phyloP scores from a whole-genome alignment of 1,139 yeast genomes.

The Pichia sp. region DNA sequence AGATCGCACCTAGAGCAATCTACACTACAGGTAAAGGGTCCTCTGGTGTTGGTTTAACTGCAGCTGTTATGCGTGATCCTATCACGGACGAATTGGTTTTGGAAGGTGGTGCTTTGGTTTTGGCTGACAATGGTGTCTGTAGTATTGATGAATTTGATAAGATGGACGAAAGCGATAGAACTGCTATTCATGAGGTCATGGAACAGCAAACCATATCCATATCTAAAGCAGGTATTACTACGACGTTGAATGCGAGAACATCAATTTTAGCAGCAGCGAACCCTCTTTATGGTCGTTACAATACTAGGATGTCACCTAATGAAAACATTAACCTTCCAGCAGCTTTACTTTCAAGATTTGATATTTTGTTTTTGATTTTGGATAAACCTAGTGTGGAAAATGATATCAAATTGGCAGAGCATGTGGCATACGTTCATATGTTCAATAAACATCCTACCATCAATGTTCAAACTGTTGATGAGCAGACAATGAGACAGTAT shows the following conservation, averaged over 20 bases:
- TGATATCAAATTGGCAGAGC: conserved; percentile 85
- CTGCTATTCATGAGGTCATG: conserved; percentile 99
- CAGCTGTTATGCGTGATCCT: conserved; percentile 98
- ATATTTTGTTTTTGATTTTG: conserved; percentile 76
- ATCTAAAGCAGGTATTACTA: conserved; percentile 96
- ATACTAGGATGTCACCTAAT: conserved; percentile 83
- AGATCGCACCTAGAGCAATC: conserved; percentile 94
- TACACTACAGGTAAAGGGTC: conserved; percentile 99
- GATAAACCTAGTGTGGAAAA: conserved; percentile 78
- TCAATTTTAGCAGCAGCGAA: conserved; percentile 97
- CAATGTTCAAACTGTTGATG: conserved; percentile 65
- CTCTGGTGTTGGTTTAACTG: conserved; percentile 98
- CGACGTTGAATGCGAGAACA: conserved; percentile 93
- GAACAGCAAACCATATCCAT: conserved; percentile 98
- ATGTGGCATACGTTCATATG: conserved; percentile 95
- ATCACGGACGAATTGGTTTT: conserved; percentile 97
- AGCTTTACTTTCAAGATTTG: conserved; percentile 92
- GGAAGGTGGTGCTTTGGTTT: conserved; percentile 97
- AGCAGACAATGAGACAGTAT: conserved; percentile 78
- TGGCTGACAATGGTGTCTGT: conserved; percentile 97
- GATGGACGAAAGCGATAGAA: conserved; percentile 96
- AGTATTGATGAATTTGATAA: conserved; percentile 99
- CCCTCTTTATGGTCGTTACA: conserved; percentile 93
- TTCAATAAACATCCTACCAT: conserved; percentile 81
- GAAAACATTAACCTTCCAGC: conserved; percentile 97